Evolutionary conservation across 1,139 yeast genomes (phyloP).

Genomic region (Hansenula sp.): DNA sequence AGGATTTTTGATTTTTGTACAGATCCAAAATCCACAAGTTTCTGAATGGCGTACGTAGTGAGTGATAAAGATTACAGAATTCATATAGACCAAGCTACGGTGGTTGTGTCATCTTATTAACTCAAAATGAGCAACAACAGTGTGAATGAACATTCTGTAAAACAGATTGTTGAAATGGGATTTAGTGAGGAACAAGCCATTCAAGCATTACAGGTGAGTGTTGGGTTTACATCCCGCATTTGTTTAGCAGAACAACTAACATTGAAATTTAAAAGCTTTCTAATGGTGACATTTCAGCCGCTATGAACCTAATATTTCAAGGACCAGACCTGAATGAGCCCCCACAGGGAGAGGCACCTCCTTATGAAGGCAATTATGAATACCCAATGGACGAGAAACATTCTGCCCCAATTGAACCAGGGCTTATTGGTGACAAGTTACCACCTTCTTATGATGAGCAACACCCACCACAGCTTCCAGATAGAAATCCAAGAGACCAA

Average conservation of each 20-base stretch:
- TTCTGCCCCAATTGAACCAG: conserved; percentile 2
- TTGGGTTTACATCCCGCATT: not conserved
- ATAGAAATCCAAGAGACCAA: not conserved
- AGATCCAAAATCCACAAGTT: too few species aligned
- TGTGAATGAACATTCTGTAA: conserved; percentile 15
- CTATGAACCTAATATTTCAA: conserved; percentile 4
- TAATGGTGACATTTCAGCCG: conserved; percentile 27
- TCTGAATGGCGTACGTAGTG: too few species aligned
- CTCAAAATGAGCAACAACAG: too few species aligned
- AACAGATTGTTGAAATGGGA: conserved; percentile 59
- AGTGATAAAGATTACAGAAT: too few species aligned
- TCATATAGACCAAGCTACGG: too few species aligned
- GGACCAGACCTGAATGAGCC: not conserved
- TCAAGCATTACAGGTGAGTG: conserved; percentile 26
- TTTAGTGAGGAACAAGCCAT: conserved; percentile 38
- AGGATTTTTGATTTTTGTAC: too few species aligned
- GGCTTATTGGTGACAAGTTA: not conserved
- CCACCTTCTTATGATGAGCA: not conserved
- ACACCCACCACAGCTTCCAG: not conserved
- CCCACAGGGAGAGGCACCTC: not conserved
- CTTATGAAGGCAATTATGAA: not conserved
- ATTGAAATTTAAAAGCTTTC: conserved; percentile 1
- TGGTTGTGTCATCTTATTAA: too few species aligned
- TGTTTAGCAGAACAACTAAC: not conserved
- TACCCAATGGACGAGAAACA: not conserved